A percentile compares a stretch with the other conserved stretches of the same genome.
These are phyloP conservation scores for Xylariaceae sp. DNA, from an alignment of 2,329 filamentous ascomycete genomes.

Conservation along the genomic window DNA sequence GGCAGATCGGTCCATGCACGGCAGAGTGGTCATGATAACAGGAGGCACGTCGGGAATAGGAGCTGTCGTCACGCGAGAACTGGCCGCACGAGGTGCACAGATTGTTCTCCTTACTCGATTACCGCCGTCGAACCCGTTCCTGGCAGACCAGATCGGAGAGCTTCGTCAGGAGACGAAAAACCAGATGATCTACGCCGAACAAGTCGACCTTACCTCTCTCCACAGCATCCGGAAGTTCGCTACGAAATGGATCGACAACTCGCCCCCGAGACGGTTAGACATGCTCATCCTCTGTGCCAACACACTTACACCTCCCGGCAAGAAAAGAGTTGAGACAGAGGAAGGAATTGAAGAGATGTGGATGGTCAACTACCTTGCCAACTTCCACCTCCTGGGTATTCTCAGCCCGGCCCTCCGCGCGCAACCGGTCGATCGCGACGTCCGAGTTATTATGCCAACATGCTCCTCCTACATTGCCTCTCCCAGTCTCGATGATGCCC, in stretches of 20 bases:
- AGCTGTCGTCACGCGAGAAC: slow-evolving; percentile 64
- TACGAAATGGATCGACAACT: slow-evolving; percentile 96
- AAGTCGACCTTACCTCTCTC: slow-evolving; percentile 84
- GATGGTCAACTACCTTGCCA: slow-evolving; percentile 92
- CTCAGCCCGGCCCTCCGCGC: slow-evolving; percentile 83
- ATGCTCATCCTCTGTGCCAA: slow-evolving; percentile 86
- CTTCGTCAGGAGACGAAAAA: slow-evolving; percentile 72
- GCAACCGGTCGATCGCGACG: slow-evolving; percentile 90
- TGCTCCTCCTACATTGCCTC: slow-evolving; percentile 85
- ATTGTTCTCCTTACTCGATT: slow-evolving; percentile 83
- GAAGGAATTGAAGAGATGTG: slow-evolving; percentile 86
- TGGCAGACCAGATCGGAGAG: slow-evolving; percentile 89
- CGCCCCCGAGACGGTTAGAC: slow-evolving; percentile 80
- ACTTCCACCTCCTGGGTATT: slow-evolving; percentile 91
- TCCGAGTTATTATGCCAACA: slow-evolving; percentile 78
- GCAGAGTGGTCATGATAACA: slow-evolving; percentile 88
- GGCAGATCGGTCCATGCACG: slow-evolving; percentile 81
- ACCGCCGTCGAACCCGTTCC: slow-evolving; percentile 75
- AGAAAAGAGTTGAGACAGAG: slow-evolving; percentile 54
- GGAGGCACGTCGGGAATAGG: slow-evolving; percentile 93
- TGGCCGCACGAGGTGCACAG: slow-evolving; percentile 81
- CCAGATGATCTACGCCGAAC: slow-evolving; percentile 87
- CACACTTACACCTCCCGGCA: slow-evolving; percentile 64
- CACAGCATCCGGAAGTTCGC: slow-evolving; percentile 89
- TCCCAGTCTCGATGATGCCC: slow-evolving; percentile 55